Conservation (phyloP, 257 asterid genomes). For the Ilex asprella region DNA sequence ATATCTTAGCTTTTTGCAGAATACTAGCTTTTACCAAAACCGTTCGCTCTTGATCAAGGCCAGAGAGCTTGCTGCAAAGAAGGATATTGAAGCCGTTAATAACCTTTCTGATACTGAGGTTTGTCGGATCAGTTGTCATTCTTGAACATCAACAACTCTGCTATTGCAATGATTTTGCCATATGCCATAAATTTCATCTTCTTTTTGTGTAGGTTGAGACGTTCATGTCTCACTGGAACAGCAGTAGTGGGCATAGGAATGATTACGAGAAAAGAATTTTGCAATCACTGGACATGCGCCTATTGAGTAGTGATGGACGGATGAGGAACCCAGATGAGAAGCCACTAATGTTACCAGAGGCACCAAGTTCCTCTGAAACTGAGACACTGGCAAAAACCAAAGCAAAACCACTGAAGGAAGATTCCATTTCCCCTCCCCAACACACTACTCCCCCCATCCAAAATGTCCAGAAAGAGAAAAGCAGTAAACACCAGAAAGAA, state of each 20-base stretch:
- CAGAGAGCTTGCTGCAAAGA: slow-evolving; percentile 68
- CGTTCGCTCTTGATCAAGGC: slow-evolving; percentile 49
- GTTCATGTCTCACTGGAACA: slow-evolving; percentile 53
- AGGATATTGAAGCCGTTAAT: slow-evolving; percentile 56
- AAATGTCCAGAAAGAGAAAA: slow-evolving; percentile 37
- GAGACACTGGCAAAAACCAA: slow-evolving; percentile 31
- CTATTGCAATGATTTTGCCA: no score
- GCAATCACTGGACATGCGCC: slow-evolving; percentile 67
- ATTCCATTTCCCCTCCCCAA: slow-evolving; percentile 18
- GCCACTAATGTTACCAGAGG: slow-evolving; percentile 43
- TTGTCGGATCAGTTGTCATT: slow-evolving; percentile 10
- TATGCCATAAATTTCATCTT: no score
- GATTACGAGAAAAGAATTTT: slow-evolving; percentile 68
- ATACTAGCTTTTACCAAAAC: slow-evolving; percentile 54
- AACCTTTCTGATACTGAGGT: slow-evolving; percentile 67
- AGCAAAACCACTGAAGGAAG: slow-evolving; percentile 40
- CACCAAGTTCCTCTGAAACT: slow-evolving; percentile 31
- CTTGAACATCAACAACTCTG: no score
- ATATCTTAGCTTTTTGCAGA: slow-evolving; percentile 37
- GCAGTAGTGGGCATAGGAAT: slow-evolving; percentile 50
- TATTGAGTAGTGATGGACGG: slow-evolving; percentile 70
- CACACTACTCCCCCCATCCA: slow-evolving; percentile 25
- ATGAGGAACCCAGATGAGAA: slow-evolving; percentile 67
- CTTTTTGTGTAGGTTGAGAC: slow-evolving; percentile 42
- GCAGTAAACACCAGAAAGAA: slow-evolving; percentile 32